Evolutionary conservation across 164 flowering plant species (phyloP), one percentile per base, ranked within the genome.

Genomic region (Warburgia ugandensis): DNA sequence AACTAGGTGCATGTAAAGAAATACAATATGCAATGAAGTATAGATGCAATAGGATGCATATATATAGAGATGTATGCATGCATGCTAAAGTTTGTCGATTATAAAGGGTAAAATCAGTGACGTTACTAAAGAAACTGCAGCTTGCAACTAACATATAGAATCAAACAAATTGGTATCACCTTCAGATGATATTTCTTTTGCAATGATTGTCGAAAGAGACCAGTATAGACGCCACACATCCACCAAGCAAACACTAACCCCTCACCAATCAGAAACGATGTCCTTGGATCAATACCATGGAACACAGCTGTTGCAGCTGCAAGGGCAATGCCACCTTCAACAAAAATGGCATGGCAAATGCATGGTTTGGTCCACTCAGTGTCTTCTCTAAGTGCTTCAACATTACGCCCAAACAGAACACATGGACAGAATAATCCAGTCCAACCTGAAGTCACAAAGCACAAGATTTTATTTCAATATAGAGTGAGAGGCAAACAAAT

Each of bases 221-320:
- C 98, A 53, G 95, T 87, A 62, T 92, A 92, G 60, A 91, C 83
- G 14, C 96, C 95, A 68, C 98, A 92, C 80, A 87, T 73, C 96
- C 96, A 92, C 98, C 96, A 92, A 39, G 88, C 48, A 64, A 92
- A 92, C 12, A 81, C 27, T 50, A 87, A 58, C 40, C 91, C 79
- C 67, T 92, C 98, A 48, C 74, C 70, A 29, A 92, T 76, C 62
- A 86, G 84, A 65, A 76, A 79, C 20, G 88, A 65, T 5, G 92
- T 77, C 57, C 76, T 61, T 4, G 98, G 96, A 39, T 92, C 96
- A 59, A 92, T 54, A 36, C 98, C 96, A 69, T 85, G 74, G 54
- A 77, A 60, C 26, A 75, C 39, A 39, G 83, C 83, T 2, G 85
- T 81, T 45, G 77, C 83, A 33, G 83, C 85, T 27, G 94, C 94